phyloP scores from a whole-genome alignment of 73 alveolate species.

The Tetrahymena thermophila region DNA sequence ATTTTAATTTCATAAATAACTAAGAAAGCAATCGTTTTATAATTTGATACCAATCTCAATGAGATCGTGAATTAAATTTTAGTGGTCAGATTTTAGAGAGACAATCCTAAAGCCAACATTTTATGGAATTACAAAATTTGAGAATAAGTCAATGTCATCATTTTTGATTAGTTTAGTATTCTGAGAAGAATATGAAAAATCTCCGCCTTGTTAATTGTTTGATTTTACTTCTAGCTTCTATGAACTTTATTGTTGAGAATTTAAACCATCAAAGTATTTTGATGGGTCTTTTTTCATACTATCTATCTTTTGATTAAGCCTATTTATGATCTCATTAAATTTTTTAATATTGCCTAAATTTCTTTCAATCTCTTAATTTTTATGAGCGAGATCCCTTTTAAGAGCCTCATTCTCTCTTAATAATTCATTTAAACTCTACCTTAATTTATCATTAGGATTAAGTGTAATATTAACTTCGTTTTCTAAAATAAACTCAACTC shows the following conservation, averaged over 20 bases:
- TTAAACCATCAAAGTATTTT: slow-evolving; percentile 8
- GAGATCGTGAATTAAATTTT: slow-evolving; percentile 18
- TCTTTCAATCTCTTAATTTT: slow-evolving; percentile 41
- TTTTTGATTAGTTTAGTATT: slow-evolving; percentile 3
- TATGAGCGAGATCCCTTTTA: slow-evolving; percentile 29
- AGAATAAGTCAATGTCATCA: slow-evolving; percentile 38
- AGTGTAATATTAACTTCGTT: slow-evolving; percentile 31
- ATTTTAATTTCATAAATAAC: background rate
- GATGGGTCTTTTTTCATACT: slow-evolving; percentile 29
- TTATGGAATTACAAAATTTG: slow-evolving; percentile 27
- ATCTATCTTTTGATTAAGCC: slow-evolving; percentile 27
- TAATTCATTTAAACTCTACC: slow-evolving; percentile 27
- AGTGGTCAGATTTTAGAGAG: slow-evolving; percentile 9
- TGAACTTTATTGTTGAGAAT: background rate
- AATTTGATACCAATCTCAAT: slow-evolving; percentile 7
- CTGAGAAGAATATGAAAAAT: background rate
- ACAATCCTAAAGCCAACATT: slow-evolving; percentile 34
- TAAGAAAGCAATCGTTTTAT: background rate
- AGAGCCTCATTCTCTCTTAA: slow-evolving; percentile 30
- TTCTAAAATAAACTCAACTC: slow-evolving; percentile 29
- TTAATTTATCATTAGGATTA: slow-evolving; percentile 40
- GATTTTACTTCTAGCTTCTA: background rate
- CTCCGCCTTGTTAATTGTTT: background rate
- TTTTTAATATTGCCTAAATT: slow-evolving; percentile 13
- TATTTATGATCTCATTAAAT: slow-evolving; percentile 4